phyloP scores from a whole-genome alignment of 306 rosid genomes.

The Potentilla sterilis region DNA sequence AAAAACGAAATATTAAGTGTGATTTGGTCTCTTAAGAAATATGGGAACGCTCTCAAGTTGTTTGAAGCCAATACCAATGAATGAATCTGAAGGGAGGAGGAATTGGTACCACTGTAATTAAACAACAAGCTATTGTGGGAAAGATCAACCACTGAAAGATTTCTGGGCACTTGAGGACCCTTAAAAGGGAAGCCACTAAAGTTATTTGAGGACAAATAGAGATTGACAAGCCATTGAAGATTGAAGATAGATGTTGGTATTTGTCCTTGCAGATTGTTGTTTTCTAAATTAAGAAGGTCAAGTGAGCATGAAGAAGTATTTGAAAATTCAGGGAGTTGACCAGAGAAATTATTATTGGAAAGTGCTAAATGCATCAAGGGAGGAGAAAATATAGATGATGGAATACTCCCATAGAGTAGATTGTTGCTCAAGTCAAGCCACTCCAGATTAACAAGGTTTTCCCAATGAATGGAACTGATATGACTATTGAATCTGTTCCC shows the following conservation, averaged over 20 bases:
- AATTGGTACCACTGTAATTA: too few species aligned
- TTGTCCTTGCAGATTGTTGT: too few species aligned
- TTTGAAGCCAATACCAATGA: neutral
- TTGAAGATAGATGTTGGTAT: too few species aligned
- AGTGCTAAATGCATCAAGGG: too few species aligned
- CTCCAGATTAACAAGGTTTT: slow-evolving; percentile 6
- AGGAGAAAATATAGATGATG: slow-evolving; percentile 18
- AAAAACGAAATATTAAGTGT: too few species aligned
- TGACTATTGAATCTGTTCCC: slow-evolving; percentile 13
- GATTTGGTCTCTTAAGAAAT: neutral
- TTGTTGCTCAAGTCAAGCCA: slow-evolving; percentile 1
- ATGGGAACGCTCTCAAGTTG: neutral
- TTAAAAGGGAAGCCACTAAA: too few species aligned
- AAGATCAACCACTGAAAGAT: slow-evolving; percentile 15
- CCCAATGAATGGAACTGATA: slow-evolving; percentile 10
- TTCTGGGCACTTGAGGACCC: too few species aligned
- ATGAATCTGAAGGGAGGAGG: neutral
- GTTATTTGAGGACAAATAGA: too few species aligned
- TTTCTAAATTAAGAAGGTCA: too few species aligned
- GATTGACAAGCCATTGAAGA: too few species aligned
- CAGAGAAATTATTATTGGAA: slow-evolving; percentile 21
- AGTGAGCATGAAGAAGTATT: too few species aligned
- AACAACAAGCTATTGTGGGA: slow-evolving; percentile 14
- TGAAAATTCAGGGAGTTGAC: slow-evolving; percentile 13
- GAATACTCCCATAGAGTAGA: slow-evolving; percentile 27